These are phyloP conservation scores for Hygrophoropsis aurantiaca DNA, from an alignment of 768 basidiomycete species.

Conservation along the genomic window DNA sequence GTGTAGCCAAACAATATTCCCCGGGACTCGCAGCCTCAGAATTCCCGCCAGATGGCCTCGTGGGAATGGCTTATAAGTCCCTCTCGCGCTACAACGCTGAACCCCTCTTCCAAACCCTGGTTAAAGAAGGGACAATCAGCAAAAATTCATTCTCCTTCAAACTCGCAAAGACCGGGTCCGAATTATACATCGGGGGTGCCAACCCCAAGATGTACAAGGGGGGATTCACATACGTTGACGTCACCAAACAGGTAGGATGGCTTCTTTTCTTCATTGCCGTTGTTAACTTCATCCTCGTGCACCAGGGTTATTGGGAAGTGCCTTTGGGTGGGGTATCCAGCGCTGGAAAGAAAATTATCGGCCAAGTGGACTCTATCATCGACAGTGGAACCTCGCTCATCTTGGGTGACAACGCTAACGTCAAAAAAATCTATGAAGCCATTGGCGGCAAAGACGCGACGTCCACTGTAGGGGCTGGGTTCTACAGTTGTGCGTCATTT, in stretches of 20 bases:
- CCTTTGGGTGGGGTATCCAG: slow-evolving; percentile 5
- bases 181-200: slow-evolving; percentile 53
- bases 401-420: slow-evolving; percentile 6
- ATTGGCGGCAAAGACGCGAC: slow-evolving; percentile 27
- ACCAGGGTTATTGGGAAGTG: slow-evolving; percentile 20
- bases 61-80: slow-evolving; percentile 43
- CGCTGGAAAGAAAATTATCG: slow-evolving; percentile 3
- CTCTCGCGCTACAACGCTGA: slow-evolving; percentile 32
- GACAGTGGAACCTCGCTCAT: slow-evolving; percentile 21
- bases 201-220: slow-evolving; percentile 46
- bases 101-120: slow-evolving; percentile 42
- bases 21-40: neutral
- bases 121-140: slow-evolving; percentile 31
- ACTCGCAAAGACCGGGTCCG: slow-evolving; percentile 37
- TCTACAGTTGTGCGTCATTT: slow-evolving; percentile 31
- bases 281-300: neutral
- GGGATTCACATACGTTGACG: slow-evolving; percentile 33
- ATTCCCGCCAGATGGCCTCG: slow-evolving; percentile 23
- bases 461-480: slow-evolving; percentile 19
- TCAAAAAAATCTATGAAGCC: slow-evolving; percentile 14
- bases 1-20: slow-evolving; percentile 12
- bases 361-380: slow-evolving; percentile 11
- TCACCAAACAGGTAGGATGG: slow-evolving; percentile 5
- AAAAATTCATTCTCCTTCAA: slow-evolving; percentile 47
- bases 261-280: neutral